These are phyloP conservation scores for Solanum virginianum DNA, from an alignment of 257 asterid genomes.

Conservation along the genomic window DNA sequence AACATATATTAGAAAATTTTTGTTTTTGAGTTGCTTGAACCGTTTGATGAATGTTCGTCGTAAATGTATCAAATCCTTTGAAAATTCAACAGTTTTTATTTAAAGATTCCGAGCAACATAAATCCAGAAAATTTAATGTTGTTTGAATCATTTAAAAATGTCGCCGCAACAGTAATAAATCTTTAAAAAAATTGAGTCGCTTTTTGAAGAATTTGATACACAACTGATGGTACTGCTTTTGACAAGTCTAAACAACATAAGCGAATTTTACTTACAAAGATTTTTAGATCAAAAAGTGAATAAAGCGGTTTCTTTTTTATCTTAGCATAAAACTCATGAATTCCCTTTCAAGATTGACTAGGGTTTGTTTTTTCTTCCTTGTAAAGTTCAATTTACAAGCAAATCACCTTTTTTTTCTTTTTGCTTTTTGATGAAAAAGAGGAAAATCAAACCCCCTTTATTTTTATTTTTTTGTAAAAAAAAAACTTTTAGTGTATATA, in stretches of 20 bases:
- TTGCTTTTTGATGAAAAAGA: not conserved
- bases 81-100: not conserved
- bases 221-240: not conserved
- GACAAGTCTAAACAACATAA: not conserved
- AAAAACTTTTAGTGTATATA: not conserved
- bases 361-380: not conserved
- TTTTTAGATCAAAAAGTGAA: not conserved
- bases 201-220: not conserved
- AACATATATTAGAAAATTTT: not conserved
- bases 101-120: accelerated
- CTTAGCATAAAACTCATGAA: not conserved
- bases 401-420: not conserved
- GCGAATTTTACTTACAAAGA: not conserved
- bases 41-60: not conserved
- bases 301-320: not conserved
- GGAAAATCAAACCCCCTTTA: not conserved
- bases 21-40: not conserved
- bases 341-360: not conserved
- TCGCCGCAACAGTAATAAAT: not conserved
- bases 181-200: not conserved
- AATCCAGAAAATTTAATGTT: not conserved
- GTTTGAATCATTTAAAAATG: not conserved
- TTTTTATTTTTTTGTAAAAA: not conserved
- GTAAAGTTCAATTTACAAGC: not conserved
- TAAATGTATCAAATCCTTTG: not conserved